Base-by-base conservation (phyloP, 495 filamentous ascomycete species). In the Astrocystis sublimbata region DNA sequence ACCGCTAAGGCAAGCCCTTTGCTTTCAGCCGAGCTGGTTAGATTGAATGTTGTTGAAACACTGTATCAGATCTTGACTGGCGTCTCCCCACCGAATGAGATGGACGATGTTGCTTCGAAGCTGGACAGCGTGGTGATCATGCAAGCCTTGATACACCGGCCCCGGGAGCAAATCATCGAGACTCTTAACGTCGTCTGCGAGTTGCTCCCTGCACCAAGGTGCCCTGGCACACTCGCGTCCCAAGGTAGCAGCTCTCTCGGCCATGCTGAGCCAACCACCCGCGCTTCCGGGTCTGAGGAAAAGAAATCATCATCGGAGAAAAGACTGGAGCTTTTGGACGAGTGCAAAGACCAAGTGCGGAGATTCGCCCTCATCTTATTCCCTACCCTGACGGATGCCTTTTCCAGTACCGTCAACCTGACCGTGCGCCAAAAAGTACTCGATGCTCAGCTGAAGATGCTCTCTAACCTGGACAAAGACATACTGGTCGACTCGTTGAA, bases 171-270 rank as follows among this genome's bases (percentile, higher is more conserved):
- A 72, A 89, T 99, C 26, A 92, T 91, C 68, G 96, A 99, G 78
- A 97, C 96, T 4, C 84, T 99, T 58, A 97, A 97, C 73, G 93
- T 99, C 59, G 92, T 98, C 64, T 98, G 96, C 77, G 96, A 98
- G 78, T 82, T 99, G 15, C 82, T 99, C 26, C 96, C 96, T 3
- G 83, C 79, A 13, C 77, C 91, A 31, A 84, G 83, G 40, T 66
- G 84, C 4, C 73, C 81, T 21, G 81, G 84, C 50, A 77, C 80
- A 19, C 62, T 63, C 28, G 55, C 69, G 3, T 54, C 73, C 4
- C 57, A 58, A 58, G 12, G 45, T 17, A 26, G 61, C 19, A 60
- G 58, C 49, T 63, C 65, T n/a, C 63, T 67, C 21, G 71, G 70
- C 56, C 46, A 61, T 33, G 46, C 68, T 10, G 76, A 78, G 55